Evolutionary conservation across 495 filamentous ascomycete species (phyloP), one percentile per base, ranked within the genome.

Genomic region (Wilcoxina mikolae): DNA sequence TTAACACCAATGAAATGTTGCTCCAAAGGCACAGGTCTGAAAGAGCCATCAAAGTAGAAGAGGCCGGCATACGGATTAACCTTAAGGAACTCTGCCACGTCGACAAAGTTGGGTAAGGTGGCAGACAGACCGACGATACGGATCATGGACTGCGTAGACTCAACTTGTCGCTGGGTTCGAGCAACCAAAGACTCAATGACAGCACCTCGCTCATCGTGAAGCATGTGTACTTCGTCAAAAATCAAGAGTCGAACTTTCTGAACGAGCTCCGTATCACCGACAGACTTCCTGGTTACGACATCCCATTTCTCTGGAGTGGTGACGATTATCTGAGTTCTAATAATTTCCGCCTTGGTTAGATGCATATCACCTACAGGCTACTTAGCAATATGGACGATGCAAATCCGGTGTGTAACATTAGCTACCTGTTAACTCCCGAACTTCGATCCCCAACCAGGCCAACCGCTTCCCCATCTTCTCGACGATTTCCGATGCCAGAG

Each of bases 301-400:
- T 99, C 91, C 91, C 91, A 99, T 72, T 99, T 99, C 68, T 99
- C 91, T 47, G 91, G 91, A 9, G 91, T 99, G 0, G 91, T 99
- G 15, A 99, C 93, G 57, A 99, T 95, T 54, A 99, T 89, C 68
- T 99, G 93, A 2, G 91, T 99, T 59, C 85, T 79, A 27, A 90
- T 74, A 55, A 99, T 94, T 69, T 99, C 93, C 2, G 85, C 78
- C 70, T 99, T 99, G 31, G 90, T 94, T 57, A 99, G 74, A 59
- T 99, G 93, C 89, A 95, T 96, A 70, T 99, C 91, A 59, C 90
- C 57, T 59, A 4, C 24, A 41, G 12, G 24, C n/a, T 2, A 12
- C 11, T 58, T 38, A 55, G 53, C 39, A 55, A 20, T 12, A n/a
- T n/a, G n/a, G n/a, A n/a, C n/a, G n/a, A n/a, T n/a, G n/a, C n/a